Evolutionary conservation across 768 basidiomycete species (phyloP).

Genomic region (Crepidotus variabilis): DNA sequence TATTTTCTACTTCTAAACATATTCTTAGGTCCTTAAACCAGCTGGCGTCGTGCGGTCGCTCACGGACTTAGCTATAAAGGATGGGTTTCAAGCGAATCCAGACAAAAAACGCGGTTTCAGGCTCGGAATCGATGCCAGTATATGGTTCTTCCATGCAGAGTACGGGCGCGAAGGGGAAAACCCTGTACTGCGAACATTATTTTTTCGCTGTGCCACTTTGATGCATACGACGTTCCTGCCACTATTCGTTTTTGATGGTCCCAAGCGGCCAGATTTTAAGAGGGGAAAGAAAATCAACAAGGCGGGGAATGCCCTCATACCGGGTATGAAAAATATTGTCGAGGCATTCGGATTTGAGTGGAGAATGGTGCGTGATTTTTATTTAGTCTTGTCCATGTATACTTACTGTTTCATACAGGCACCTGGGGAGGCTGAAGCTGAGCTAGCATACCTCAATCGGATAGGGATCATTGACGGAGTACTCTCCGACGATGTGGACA

Average conservation of each 20-base stretch:
- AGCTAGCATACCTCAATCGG: constrained; percentile 81
- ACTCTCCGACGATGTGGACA: constrained; percentile 92
- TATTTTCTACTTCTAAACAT: not conserved
- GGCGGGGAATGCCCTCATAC: constrained; percentile 59
- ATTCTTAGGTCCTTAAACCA: constrained; percentile 56
- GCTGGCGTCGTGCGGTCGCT: constrained; percentile 71
- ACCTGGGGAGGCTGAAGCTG: constrained; percentile 94
- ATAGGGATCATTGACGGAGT: constrained; percentile 85
- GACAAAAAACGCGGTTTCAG: constrained; percentile 68
- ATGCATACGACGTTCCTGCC: constrained; percentile 79
- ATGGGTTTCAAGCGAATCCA: constrained; percentile 71
- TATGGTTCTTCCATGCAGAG: constrained; percentile 80
- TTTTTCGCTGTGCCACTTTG: constrained; percentile 82
- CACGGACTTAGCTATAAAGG: constrained; percentile 67
- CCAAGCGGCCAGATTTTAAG: constrained; percentile 77
- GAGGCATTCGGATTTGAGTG: constrained; percentile 81
- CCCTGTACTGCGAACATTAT: constrained; percentile 75
- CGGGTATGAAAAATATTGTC: constrained; percentile 75
- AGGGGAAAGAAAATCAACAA: constrained; percentile 69
- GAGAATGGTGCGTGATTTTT: constrained; percentile 45
- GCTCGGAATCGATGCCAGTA: constrained; percentile 84
- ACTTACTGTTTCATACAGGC: constrained; percentile 46
- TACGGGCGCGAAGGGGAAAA: constrained; percentile 81
- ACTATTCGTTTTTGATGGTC: constrained; percentile 91
- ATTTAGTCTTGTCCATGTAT: not conserved